Base-by-base conservation (phyloP, 2,329 filamentous ascomycete genomes). In the Trichoderma guizhouense region DNA sequence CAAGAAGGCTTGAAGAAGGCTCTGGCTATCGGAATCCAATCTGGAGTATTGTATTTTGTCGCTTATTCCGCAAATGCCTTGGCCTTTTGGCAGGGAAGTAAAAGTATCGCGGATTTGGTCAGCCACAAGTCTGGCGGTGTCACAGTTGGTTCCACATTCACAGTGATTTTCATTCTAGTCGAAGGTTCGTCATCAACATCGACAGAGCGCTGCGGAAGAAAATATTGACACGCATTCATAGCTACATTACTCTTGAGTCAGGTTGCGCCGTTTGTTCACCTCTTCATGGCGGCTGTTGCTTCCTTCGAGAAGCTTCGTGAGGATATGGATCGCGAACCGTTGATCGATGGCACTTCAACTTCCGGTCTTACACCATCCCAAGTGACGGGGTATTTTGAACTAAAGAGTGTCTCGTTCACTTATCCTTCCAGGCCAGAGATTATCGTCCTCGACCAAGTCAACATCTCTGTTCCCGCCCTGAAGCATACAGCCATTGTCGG, bases 401-500 rank as follows among this genome's bases (percentile, higher is more conserved):
- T 85, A 61, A 67, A 76, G n/a, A 74, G 78, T 30, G 80, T 83
- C 4, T 79, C 79, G 3, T 83, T 83, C 70, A 74, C 76, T 21
- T 84, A 84, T 61, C 79, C 81, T 0, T 80, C 81, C 0, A 75
- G 82, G 5, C 86, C 88, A 0, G 84, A 87, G 69, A 84, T 88
- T 71, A 87, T 86, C 73, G 87, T 91, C 0, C 79, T 91, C 3
- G 84, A 90, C 6, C 57, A 34, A 21, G n/a, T 60, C 30, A 84
- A 84, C 73, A 79, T 91, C 12, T 81, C 77, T 2, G 86, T 91
- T 67, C 82, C 85, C 58, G 84, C 86, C 14, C 88, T 89, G 12
- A 89, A 90, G 75, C 84, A 89, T 2, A 92, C 90, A 0, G 91
- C 90, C 4, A 89, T 93, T n/a, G 90, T 93, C 15, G 91, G 91